A percentile compares a stretch with the other conserved stretches of the same genome.
Conservation (phyloP, 805 yeast species). For the Torulaspora franciscae region DNA sequence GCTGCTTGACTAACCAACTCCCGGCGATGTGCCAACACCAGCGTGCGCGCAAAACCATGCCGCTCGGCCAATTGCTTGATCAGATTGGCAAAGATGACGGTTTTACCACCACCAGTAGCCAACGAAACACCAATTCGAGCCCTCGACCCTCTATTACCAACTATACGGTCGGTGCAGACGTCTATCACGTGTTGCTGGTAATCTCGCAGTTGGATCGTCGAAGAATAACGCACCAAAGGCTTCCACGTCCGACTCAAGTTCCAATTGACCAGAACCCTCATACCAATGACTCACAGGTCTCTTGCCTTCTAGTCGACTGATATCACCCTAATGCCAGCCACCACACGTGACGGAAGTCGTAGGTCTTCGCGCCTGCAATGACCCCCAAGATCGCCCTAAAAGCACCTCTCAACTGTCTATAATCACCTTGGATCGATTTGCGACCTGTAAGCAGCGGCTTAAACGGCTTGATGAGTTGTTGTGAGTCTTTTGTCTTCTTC, state of each 20-base stretch:
- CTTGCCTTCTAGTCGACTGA: neutral
- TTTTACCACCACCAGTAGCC: conserved; percentile 95
- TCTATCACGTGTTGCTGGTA: conserved; percentile 73
- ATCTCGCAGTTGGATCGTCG: conserved; percentile 35
- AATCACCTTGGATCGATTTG: neutral
- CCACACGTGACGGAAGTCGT: neutral
- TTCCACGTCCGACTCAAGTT: neutral
- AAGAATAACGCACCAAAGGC: conserved; percentile 2
- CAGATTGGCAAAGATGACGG: conserved; percentile 65
- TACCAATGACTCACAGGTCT: neutral
- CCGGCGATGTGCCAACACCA: conserved; percentile 75
- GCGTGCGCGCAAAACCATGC: conserved; percentile 25
- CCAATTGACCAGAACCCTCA: neutral
- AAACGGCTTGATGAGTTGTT: neutral
- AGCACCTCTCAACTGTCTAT: neutral
- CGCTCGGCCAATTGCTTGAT: conserved; percentile 37
- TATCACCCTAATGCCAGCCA: neutral
- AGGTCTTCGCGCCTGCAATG: too few relatives aligned
- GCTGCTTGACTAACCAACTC: conserved; percentile 75
- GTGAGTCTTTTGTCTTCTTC: conserved; percentile 1
- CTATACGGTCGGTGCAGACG: conserved; percentile 47
- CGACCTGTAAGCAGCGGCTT: neutral
- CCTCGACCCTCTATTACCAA: conserved; percentile 35
- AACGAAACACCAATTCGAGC: conserved; percentile 69
- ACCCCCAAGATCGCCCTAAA: neutral